Evolutionary conservation across 1,139 yeast genomes (phyloP).

Genomic region (Geotrichum histeridarum): DNA sequence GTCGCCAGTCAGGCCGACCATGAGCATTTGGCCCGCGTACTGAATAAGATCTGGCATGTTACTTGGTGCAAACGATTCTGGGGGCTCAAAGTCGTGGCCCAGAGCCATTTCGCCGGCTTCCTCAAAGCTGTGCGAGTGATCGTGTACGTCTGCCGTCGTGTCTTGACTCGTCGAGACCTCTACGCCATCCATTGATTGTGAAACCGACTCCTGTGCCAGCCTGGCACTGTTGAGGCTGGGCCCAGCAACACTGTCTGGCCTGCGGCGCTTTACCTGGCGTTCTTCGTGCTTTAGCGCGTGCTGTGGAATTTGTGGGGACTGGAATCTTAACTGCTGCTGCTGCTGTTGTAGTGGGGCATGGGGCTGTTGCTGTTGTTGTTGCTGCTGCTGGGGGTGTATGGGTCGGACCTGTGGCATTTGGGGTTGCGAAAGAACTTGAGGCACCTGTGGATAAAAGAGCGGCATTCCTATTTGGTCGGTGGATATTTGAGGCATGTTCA

Average conservation of each 20-base stretch:
- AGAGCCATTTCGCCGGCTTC: background rate
- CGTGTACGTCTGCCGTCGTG: constrained; percentile 1
- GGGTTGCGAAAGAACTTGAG: background rate
- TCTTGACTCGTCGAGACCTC: constrained; percentile 5
- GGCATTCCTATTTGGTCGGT: background rate
- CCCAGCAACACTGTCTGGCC: background rate
- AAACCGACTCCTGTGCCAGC: background rate
- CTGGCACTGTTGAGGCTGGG: background rate
- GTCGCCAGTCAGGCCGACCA: constrained; percentile 61
- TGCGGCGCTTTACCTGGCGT: constrained; percentile 1
- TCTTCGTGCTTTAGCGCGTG: background rate
- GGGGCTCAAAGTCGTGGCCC: constrained; percentile 6
- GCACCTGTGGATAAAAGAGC: background rate
- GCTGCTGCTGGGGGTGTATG: background rate
- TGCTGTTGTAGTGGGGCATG: constrained; percentile 5
- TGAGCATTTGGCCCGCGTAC: constrained; percentile 50
- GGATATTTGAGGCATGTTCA: background rate
- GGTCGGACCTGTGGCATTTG: background rate
- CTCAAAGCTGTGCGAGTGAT: background rate
- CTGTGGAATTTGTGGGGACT: background rate
- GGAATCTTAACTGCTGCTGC: constrained; percentile 1
- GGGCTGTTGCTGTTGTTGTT: constrained; percentile 6
- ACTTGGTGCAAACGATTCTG: constrained; percentile 9
- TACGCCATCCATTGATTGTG: background rate
- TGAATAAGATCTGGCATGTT: constrained; percentile 25